Evolutionary conservation across 2,329 filamentous ascomycete species (phyloP), one percentile per base, ranked within the genome.

Genomic region (Cytospora piceae): DNA sequence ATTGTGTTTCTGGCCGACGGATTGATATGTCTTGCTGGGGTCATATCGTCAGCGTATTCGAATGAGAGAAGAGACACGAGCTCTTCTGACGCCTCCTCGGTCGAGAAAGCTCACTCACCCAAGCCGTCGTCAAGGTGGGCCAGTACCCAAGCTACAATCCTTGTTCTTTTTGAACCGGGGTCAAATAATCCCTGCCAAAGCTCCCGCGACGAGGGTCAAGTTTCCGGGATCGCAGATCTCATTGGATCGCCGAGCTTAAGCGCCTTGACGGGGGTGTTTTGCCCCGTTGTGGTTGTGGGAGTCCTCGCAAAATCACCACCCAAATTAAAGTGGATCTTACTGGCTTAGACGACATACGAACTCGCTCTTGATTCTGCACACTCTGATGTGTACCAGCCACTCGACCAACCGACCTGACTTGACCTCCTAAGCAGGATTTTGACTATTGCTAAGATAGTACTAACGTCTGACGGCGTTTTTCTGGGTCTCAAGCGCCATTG

Each of bases 211-310:
- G 52, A 34, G 63, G 63, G 52, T 39, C 11, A 0, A 52, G 24
- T 61, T n/a, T 27, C 15, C 32, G 31, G 20, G 34, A 58, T 49
- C 37, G 17, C 56, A 51, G 51, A 61, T 57, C 55, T 49, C 64
- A 61, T 63, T 68, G 56, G 65, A 14, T 64, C 53, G 64, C 58
- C 64, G 65, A 57, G 24, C 61, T 61, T 60, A 61, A 60, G 58
- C 63, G 62, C 61, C 53, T 59, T 32, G 42, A 58, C 46, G 57
- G 53, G 53, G 54, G 49, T 46, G 27, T 2, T 15, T 37, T 37
- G 29, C 58, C 52, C 52, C 34, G 52, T 49, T 58, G 37, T 20
- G n/a, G 17, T 34, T 22, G 58, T 65, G 32, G 63, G 58, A 56
- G 63, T n/a, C 58, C 63, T 61, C 58, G 39, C 39, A 2, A 20